These are phyloP conservation scores for Ligustrum vulgare DNA, from an alignment of 257 asterid species.

Conservation along the genomic window DNA sequence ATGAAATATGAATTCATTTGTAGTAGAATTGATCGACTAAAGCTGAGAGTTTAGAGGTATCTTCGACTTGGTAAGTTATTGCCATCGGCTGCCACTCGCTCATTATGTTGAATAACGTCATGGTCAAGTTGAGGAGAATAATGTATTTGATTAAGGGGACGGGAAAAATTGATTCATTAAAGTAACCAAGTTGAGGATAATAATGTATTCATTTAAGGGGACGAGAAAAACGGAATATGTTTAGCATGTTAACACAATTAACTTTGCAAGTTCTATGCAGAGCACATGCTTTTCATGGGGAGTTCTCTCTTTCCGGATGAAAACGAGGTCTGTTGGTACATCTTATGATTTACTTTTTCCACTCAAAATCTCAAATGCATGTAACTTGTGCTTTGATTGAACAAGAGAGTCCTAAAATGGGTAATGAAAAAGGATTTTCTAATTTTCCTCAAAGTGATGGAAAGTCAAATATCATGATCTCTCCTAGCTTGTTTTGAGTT, in stretches of 20 bases:
- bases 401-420: constrained; percentile 1
- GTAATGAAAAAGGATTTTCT: neutral
- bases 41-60: neutral
- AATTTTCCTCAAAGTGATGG: neutral
- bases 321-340: constrained; percentile 72
- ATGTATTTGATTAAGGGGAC: too few species aligned
- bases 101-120: neutral
- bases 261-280: constrained; percentile 49
- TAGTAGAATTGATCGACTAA: constrained; percentile 7
- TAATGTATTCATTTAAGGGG: constrained; percentile 4
- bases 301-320: constrained; percentile 94
- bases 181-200: neutral
- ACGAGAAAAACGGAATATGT: neutral
- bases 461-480: constrained; percentile 12
- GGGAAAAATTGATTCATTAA: too few species aligned
- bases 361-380: constrained; percentile 7
- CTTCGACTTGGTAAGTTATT: too few species aligned
- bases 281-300: constrained; percentile 99
- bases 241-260: constrained; percentile 14
- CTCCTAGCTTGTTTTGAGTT: constrained; percentile 7
- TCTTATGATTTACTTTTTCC: constrained; percentile 3
- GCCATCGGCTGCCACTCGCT: neutral
- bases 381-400: constrained; percentile 14
- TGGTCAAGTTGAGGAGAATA: too few species aligned
- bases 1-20: neutral